These are phyloP conservation scores for Silybum marianum DNA, from an alignment of 129 eudicot species.

Conservation along the genomic window DNA sequence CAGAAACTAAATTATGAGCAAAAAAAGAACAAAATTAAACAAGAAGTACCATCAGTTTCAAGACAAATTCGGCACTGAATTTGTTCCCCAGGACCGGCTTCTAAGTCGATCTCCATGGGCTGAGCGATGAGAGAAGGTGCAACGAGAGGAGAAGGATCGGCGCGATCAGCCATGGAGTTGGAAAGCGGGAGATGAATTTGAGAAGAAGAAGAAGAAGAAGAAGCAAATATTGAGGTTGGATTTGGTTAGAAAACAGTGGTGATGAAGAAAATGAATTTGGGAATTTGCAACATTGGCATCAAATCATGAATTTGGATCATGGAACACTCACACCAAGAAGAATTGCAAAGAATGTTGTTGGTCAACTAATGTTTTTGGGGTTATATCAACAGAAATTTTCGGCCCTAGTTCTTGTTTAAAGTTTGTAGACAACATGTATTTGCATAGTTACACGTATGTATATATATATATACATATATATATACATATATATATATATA, in stretches of 20 bases:
- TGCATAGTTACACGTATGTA: not conserved
- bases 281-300: constrained; percentile 23
- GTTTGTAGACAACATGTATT: not conserved
- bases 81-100: constrained; percentile 96
- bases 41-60: constrained; percentile 77
- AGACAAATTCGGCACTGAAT: constrained; percentile 98
- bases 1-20: constrained; percentile 14
- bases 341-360: not conserved
- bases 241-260: constrained; percentile 6
- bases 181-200: constrained; percentile 17
- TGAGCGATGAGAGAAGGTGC: constrained; percentile 54
- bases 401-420: constrained; percentile 1
- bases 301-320: constrained; percentile 21
- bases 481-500: no score
- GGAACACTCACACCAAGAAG: constrained; percentile 9
- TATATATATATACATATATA: no score
- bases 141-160: constrained; percentile 71
- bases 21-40: constrained; percentile 13
- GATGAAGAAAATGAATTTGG: not conserved
- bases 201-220: constrained; percentile 6
- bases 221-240: constrained; percentile 2
- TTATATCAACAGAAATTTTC: not conserved
- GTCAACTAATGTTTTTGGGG: constrained; percentile 16
- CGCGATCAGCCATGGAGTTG: constrained; percentile 52
- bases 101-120: constrained; percentile 69